Evolutionary conservation across 148 eudicot genomes (phyloP).

Genomic region (Nyssa sinensis): DNA sequence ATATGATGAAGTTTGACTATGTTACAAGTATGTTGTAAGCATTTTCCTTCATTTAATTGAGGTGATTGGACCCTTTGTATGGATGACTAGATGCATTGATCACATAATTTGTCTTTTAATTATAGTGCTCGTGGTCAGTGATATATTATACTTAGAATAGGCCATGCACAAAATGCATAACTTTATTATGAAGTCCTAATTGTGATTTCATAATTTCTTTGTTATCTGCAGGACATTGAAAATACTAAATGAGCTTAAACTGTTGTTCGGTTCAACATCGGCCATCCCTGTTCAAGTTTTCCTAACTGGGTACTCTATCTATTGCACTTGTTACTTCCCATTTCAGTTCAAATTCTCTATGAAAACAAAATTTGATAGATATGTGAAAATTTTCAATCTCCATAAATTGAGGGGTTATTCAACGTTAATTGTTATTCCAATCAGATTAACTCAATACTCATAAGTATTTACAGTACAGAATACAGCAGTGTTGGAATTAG

Average conservation of each 20-base stretch:
- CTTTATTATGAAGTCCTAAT: background rate
- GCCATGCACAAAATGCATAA: background rate
- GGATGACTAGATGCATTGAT: no score
- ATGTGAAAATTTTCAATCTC: background rate
- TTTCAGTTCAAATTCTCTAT: background rate
- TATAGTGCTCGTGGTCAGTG: background rate
- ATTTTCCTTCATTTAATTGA: background rate
- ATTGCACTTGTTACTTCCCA: slow-evolving; percentile 8
- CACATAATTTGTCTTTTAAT: no score
- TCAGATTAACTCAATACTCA: no score
- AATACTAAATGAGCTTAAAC: slow-evolving; percentile 48
- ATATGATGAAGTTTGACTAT: no score
- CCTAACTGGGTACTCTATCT: slow-evolving; percentile 57
- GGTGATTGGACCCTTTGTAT: background rate
- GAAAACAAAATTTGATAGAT: background rate
- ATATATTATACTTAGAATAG: background rate
- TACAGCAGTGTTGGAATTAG: background rate
- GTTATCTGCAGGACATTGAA: slow-evolving; percentile 57
- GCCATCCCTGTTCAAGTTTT: slow-evolving; percentile 76
- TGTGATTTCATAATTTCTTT: background rate
- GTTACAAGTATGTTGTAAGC: background rate
- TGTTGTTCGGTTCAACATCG: slow-evolving; percentile 57
- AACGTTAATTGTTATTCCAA: background rate
- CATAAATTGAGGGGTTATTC: background rate
- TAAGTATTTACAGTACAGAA: background rate